Evolutionary conservation across 257 asterid genomes (phyloP), one percentile per base, ranked within the genome.

Genomic region (Capsicum baccatum): DNA sequence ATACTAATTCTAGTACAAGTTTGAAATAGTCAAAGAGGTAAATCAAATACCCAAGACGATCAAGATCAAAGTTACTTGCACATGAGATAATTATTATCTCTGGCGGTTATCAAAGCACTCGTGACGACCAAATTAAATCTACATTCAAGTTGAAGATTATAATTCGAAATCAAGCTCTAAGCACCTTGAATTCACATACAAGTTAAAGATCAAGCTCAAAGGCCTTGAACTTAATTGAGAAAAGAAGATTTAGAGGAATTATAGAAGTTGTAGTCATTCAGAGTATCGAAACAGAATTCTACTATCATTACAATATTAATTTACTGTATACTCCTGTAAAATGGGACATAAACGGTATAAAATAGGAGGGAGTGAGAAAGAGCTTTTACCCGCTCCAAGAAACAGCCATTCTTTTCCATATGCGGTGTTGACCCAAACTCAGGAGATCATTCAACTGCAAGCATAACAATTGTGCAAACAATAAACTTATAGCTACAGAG

Each of bases 321-420:
- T 33, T 0, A 66, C 35, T 33, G n/a, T 33, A 47, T 66, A 14
- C 74, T 67, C 74, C 19, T 33, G 19, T 14, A 5, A 13, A 17
- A 71, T 71, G 2, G 17, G 58, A 67, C 39, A 44, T 48, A 47
- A 71, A 71, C 56, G 6, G 16, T 70, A 56, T 15, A 37, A 35
- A 17, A 48, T 17, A 26, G 47, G 26, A 83, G 9, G 15, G 15
- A 52, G 33, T n/a, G 33, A 21, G 44, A 84, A 63, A 79, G 78
- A 19, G 54, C 35, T 15, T 9, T 54, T 89, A 95, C 99, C 94
- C 94, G 86, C 92, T 91, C 99, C 98, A 95, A 76, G 97, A 93
- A 89, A 95, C 94, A 74, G 91, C 86, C 99, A 95, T 95, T 89
- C 95, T 89, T 89, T 94, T 95, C 99, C 98, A 95, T 69, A 94